phyloP scores from a whole-genome alignment of 140 eudicot genomes.

The Stevia rebaudiana region DNA sequence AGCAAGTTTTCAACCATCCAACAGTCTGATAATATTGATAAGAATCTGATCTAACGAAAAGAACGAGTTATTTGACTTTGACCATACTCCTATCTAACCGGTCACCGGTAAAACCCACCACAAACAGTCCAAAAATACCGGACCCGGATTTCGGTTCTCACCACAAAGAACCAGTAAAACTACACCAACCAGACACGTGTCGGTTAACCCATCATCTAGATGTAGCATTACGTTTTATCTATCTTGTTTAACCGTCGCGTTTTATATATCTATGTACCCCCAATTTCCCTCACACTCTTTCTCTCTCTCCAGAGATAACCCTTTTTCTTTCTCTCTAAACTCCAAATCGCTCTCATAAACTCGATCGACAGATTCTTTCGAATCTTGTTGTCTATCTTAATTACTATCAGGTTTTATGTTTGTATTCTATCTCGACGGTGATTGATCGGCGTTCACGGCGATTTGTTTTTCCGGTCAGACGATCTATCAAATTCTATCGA shows the following conservation, averaged over 20 bases:
- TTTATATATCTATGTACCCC: not conserved
- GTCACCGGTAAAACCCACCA: slow-evolving; percentile 38
- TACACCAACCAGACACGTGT: slow-evolving; percentile 31
- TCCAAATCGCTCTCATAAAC: slow-evolving; percentile 14
- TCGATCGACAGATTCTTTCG: slow-evolving; percentile 32
- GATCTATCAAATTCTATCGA: slow-evolving; percentile 23
- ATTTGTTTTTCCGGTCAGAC: not conserved
- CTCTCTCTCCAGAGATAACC: slow-evolving; percentile 18
- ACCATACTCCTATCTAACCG: slow-evolving; percentile 22
- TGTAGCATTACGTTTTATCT: slow-evolving; percentile 5
- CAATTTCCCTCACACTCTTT: slow-evolving; percentile 1
- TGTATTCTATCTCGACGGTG: not conserved
- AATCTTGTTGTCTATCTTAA: not conserved
- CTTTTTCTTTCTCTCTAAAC: slow-evolving; percentile 21
- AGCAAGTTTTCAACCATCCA: slow-evolving; percentile 21
- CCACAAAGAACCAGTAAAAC: slow-evolving; percentile 13
- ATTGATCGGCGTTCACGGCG: slow-evolving; percentile 9
- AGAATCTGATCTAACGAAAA: not conserved
- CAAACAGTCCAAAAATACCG: slow-evolving; percentile 19
- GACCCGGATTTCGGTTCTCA: not conserved
- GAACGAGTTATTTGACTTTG: slow-evolving; percentile 23
- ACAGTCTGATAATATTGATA: not conserved
- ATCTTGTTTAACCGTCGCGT: slow-evolving; percentile 15
- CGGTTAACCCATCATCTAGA: slow-evolving; percentile 12
- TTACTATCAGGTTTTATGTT: slow-evolving; percentile 14